Evolutionary conservation across 495 filamentous ascomycete species (phyloP), one percentile per base, ranked within the genome.

Genomic region (Lasiosphaeria ovina): DNA sequence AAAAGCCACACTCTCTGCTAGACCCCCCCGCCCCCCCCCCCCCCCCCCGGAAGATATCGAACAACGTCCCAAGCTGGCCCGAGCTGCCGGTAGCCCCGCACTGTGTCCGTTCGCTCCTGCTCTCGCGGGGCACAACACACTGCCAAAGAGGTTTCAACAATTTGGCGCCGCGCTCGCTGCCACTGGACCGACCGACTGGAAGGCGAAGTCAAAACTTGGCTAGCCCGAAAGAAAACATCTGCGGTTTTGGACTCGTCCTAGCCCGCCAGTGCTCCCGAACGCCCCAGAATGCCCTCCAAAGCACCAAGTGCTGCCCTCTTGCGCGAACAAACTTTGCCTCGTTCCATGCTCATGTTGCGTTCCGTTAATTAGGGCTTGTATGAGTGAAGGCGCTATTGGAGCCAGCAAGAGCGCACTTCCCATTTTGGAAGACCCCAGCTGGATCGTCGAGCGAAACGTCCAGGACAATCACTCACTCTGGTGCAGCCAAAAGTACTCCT

Each of bases 401-500:
- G 57, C 33, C 57, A 59, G 57, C 33, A 40, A 58, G 45, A 58
- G 35, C 7, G 31, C 12, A 16, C 24, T 17, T 51, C 47, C 11
- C 34, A 9, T 10, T 32, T 33, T 42, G 40, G n/a, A 59, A 49
- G 35, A 7, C 48, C 8, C 49, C 57, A 52, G 36, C 17, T 33
- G 52, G 57, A 59, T 49, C 57, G 12, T 31, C 34, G 49, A 49
- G 50, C 57, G 57, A 59, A 51, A 59, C 48, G 40, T 16, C 54
- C 45, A 44, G 35, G 32, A 16, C 50, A 53, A 36, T 38, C 17
- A 60, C 12, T 34, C 49, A 50, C 57, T 52, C 49, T 45, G 42
- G 16, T 11, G 53, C 56, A 51, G 61, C 56, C 51, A 49, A 53
- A 59, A 63, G 36, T 53, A 34, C 53, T 40, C 44, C 52, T 63